Conservation (phyloP, 2,329 filamentous ascomycete genomes). For the Rhexocercosporidium sp. region DNA sequence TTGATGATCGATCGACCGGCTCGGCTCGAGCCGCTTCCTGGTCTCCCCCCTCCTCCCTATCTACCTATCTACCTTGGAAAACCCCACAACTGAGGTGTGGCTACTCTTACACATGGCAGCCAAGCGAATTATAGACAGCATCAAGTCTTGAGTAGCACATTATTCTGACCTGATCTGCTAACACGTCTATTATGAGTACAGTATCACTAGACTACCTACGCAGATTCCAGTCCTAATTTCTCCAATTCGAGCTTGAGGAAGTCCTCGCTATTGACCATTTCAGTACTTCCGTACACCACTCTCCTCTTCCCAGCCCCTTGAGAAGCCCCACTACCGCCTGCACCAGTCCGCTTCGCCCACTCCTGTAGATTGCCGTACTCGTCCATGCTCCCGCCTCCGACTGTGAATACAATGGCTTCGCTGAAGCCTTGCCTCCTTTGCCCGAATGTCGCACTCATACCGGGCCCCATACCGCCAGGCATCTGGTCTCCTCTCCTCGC, state of each 20-base stretch:
- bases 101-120: neutral
- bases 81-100: too few relatives aligned
- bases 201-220: neutral
- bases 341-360: slow-evolving; percentile 82
- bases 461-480: slow-evolving; percentile 56
- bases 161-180: neutral
- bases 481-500: slow-evolving; percentile 52
- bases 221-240: slow-evolving; percentile 61
- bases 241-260: slow-evolving; percentile 70
- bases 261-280: slow-evolving; percentile 71
- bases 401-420: slow-evolving; percentile 92
- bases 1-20: slow-evolving; percentile 1
- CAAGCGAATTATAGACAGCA: neutral
- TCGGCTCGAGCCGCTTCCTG: neutral
- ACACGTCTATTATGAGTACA: neutral
- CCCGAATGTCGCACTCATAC: slow-evolving; percentile 84
- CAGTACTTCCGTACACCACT: slow-evolving; percentile 94
- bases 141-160: neutral
- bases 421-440: slow-evolving; percentile 88
- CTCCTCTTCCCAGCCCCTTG: slow-evolving; percentile 72
- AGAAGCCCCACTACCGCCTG: slow-evolving; percentile 45
- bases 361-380: slow-evolving; percentile 98
- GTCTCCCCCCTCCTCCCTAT: neutral
- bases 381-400: slow-evolving; percentile 97
- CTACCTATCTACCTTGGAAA: too few relatives aligned